Percentiles rank a stretch among this genome's conserved stretches.
phyloP scores from a whole-genome alignment of 768 basidiomycete genomes.

The Candolleomyces efflorescens region DNA sequence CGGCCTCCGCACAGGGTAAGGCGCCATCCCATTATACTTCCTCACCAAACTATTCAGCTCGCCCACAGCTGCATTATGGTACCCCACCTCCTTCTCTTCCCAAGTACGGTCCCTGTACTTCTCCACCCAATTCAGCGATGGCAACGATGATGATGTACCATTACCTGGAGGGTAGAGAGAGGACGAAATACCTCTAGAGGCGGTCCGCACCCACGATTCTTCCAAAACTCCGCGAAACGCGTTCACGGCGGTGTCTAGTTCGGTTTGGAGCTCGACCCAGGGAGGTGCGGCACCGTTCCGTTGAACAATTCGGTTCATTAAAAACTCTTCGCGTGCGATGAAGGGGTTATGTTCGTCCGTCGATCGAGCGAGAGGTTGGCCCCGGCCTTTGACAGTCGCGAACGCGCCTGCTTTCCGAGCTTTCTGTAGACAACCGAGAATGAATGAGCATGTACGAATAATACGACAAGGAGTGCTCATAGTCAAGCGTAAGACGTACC shows the following conservation, averaged over 20 bases:
- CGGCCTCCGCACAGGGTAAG: conserved; percentile 67
- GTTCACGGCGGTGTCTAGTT: conserved; percentile 58
- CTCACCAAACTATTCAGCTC: conserved; percentile 75
- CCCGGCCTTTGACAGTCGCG: conserved; percentile 64
- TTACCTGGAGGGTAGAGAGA: conserved; percentile 27
- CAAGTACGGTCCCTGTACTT: conserved; percentile 61
- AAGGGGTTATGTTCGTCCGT: conserved; percentile 46
- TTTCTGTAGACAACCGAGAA: conserved; percentile 34
- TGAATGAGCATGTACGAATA: neutral
- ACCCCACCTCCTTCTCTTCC: conserved; percentile 61
- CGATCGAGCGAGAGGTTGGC: conserved; percentile 33
- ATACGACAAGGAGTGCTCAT: neutral
- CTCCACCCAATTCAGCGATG: conserved; percentile 31
- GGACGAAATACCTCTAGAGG: conserved; percentile 47
- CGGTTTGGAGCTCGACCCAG: conserved; percentile 81
- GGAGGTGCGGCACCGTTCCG: conserved; percentile 79
- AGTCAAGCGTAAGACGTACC: conserved; percentile 30
- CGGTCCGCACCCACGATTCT: conserved; percentile 73
- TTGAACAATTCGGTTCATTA: conserved; percentile 84
- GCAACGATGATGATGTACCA: conserved; percentile 35
- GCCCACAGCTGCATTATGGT: conserved; percentile 63
- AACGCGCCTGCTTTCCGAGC: conserved; percentile 67
- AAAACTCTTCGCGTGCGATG: conserved; percentile 72
- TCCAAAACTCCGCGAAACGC: conserved; percentile 63
- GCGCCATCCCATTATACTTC: conserved; percentile 77